Evolutionary conservation across 2,329 filamentous ascomycete genomes (phyloP).

Genomic region (Fusarium sambucinum): DNA sequence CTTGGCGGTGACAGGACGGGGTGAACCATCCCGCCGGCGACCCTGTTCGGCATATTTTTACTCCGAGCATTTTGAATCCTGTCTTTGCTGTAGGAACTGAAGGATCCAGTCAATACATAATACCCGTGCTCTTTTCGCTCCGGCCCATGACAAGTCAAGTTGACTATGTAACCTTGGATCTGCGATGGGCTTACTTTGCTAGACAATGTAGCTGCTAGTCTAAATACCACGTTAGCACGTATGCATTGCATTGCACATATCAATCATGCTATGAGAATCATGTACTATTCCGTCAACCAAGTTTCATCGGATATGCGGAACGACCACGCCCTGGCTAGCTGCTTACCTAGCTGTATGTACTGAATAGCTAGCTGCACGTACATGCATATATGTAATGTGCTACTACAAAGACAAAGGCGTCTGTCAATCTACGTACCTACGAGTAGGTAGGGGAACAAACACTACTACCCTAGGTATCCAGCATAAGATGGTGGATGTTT

Average conservation of each 20-base stretch:
- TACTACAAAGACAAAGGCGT: slow-evolving; percentile 4
- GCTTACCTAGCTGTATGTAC: slow-evolving; percentile 4
- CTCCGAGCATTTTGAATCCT: slow-evolving; percentile 3
- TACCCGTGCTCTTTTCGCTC: neutral
- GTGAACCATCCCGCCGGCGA: slow-evolving; percentile 34
- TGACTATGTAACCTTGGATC: slow-evolving; percentile 29
- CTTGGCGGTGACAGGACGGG: slow-evolving; percentile 27
- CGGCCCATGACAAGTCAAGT: neutral
- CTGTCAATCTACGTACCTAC: slow-evolving; percentile 1
- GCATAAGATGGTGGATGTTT: slow-evolving; percentile 10
- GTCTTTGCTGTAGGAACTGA: slow-evolving; percentile 3
- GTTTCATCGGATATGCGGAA: slow-evolving; percentile 14
- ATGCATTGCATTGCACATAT: slow-evolving; percentile 16
- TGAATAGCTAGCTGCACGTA: slow-evolving; percentile 16
- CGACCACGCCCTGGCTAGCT: slow-evolving; percentile 5
- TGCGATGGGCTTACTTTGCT: slow-evolving; percentile 9
- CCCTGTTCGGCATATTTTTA: slow-evolving; percentile 29
- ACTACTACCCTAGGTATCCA: neutral
- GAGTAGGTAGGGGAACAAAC: neutral
- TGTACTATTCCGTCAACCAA: neutral
- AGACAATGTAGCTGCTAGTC: neutral
- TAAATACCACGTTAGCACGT: neutral
- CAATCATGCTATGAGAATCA: slow-evolving; percentile 27
- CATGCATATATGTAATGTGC: slow-evolving; percentile 2
- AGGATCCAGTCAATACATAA: slow-evolving; percentile 1